These are phyloP conservation scores for Tetrahymena elliotti DNA, from an alignment of 73 alveolate genomes.

Conservation along the genomic window DNA sequence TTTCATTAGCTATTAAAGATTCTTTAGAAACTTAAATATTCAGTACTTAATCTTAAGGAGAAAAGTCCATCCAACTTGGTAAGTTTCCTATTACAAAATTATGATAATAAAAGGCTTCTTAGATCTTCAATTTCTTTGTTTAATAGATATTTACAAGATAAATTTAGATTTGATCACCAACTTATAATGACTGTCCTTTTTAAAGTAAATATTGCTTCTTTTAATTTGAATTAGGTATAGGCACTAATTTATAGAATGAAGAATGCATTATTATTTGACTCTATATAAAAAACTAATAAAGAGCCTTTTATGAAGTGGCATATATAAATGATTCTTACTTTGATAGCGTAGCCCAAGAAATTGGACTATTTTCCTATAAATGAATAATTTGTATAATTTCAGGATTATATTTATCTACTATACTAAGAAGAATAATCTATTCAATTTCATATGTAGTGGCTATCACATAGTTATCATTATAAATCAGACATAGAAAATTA, in stretches of 20 bases:
- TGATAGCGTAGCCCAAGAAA: background rate
- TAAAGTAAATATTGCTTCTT: background rate
- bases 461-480: background rate
- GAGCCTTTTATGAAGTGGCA: background rate
- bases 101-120: background rate
- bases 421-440: background rate
- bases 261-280: background rate
- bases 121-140: background rate
- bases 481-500: background rate
- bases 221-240: background rate
- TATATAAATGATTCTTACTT: background rate
- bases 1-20: background rate
- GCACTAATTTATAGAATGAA: background rate
- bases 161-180: background rate
- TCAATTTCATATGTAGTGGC: background rate
- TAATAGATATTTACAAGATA: background rate
- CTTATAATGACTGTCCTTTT: background rate
- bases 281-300: background rate
- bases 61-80: background rate
- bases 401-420: background rate
- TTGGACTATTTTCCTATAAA: background rate
- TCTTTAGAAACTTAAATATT: background rate
- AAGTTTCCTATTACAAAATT: background rate
- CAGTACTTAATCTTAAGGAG: background rate
- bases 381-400: background rate